Conservation (phyloP, 2,329 filamentous ascomycete genomes). For the Paracorniculantispora psalliotae region DNA sequence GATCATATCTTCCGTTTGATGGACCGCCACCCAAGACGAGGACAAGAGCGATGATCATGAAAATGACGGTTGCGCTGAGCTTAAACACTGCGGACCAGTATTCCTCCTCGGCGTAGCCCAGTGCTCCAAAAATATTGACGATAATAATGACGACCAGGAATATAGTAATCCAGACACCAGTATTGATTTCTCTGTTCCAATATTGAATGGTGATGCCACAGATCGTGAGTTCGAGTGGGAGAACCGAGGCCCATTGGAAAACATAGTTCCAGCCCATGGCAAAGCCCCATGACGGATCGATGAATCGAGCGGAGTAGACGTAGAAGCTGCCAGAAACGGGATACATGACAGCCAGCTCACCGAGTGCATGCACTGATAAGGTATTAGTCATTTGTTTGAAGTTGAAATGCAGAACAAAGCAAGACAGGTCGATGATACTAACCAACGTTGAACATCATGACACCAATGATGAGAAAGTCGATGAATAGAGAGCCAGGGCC, state of each 20-base stretch:
- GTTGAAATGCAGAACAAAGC: not conserved
- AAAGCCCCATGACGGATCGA: slow-evolving; percentile 52
- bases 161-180: slow-evolving; percentile 51
- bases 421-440: slow-evolving; percentile 11
- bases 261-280: slow-evolving; percentile 49
- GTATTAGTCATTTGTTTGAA: not conserved
- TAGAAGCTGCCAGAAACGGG: slow-evolving; percentile 56
- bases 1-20: slow-evolving; percentile 35
- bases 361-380: slow-evolving; percentile 50
- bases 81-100: slow-evolving; percentile 56
- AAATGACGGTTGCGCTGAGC: slow-evolving; percentile 52
- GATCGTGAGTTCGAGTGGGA: slow-evolving; percentile 45
- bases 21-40: slow-evolving; percentile 58
- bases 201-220: slow-evolving; percentile 44
- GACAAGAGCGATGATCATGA: slow-evolving; percentile 59
- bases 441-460: slow-evolving; percentile 56
- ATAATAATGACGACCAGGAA: slow-evolving; percentile 48
- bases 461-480: slow-evolving; percentile 50
- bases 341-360: slow-evolving; percentile 51
- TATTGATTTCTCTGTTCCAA: slow-evolving; percentile 40
- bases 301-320: slow-evolving; percentile 51
- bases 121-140: slow-evolving; percentile 53
- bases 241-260: slow-evolving; percentile 39
- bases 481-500: slow-evolving; percentile 40
- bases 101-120: slow-evolving; percentile 55